Evolutionary conservation across 1,284 basidiomycete genomes (phyloP), one percentile per base, ranked within the genome.

Genomic region (Vanrija sp.): DNA sequence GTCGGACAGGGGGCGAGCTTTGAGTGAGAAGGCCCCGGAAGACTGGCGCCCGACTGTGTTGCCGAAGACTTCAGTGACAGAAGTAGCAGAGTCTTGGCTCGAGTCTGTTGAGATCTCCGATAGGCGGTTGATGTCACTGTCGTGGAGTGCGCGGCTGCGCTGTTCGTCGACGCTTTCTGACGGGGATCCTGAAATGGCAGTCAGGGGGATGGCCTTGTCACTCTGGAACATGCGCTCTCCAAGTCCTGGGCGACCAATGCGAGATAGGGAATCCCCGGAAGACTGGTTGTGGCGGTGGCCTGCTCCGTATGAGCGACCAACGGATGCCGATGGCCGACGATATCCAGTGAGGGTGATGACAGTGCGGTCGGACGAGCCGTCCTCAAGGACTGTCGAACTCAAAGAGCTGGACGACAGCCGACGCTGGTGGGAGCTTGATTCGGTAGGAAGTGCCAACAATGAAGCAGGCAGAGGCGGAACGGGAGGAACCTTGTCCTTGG

Each of bases 161-260:
- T 28, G 46, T 52, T 59, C 34, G 19, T 61, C 61, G 16, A 38
- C 60, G 56, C 75, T 54, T 29, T 18, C 48, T 5, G 15, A 14
- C 10, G 16, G 12, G 6, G 21, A 19, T 26, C 42, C 44, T n/a
- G 25, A 26, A 10, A 43, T 39, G 21, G 6, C 29, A 3, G 25
- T 25, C 12, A 42, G 47, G 25, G 39, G n/a, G 8, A 43, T 21
- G 4, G 18, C 25, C 6, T 85, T 83, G 46, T 86, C 85, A 7
- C 75, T 78, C n/a, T 77, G 83, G 65, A 92, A 89, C 89, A 92
- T 91, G 79, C 91, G 89, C 67, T 91, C 90, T 0, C 90, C 89
- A 3, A 92, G 73, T 2, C 85, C 88, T 2, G 89, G 89, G 19
- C 89, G 81, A 3, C 80, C 84, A 4, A 88, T 69, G 10, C 81